A percentile compares a stretch with the other conserved stretches of the same genome.
Conservation (phyloP, 2,329 filamentous ascomycete genomes). For the Diaporthe caulivora region DNA sequence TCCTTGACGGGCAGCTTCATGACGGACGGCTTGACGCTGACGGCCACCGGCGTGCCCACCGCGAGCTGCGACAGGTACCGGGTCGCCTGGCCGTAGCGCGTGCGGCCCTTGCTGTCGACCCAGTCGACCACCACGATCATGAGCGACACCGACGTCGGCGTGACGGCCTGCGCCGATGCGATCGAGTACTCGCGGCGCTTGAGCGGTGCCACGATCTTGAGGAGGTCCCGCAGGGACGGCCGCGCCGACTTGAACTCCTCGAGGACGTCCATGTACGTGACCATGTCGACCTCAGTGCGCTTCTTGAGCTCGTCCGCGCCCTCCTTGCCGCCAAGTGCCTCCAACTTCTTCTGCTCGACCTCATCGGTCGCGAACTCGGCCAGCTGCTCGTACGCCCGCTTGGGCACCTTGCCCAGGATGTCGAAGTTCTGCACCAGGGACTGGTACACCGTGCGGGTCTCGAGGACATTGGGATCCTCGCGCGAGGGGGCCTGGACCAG, state of each 20-base stretch:
- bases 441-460: constrained; percentile 94
- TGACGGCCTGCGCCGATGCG: constrained; percentile 95
- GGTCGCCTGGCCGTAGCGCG: constrained; percentile 93
- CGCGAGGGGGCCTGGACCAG: constrained; percentile 92
- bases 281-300: constrained; percentile 88
- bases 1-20: constrained; percentile 96
- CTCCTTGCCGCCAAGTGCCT: constrained; percentile 80
- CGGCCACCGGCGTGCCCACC: constrained; percentile 84
- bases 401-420: constrained; percentile 95
- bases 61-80: constrained; percentile 85
- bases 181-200: constrained; percentile 99
- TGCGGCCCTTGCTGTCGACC: constrained; percentile 88
- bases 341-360: constrained; percentile 83
- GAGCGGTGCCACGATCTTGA: constrained; percentile 87
- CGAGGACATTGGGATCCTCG: constrained; percentile 79
- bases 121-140: constrained; percentile 98
- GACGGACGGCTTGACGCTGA: constrained; percentile 96
- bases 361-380: constrained; percentile 88
- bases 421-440: constrained; percentile 92
- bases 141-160: constrained; percentile 87
- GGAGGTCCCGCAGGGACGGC: constrained; percentile 88
- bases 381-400: constrained; percentile 96
- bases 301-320: constrained; percentile 93
- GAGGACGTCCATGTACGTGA: constrained; percentile 91
- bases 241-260: constrained; percentile 91